These are phyloP conservation scores for Lepidium sativum DNA, from an alignment of 345 rosid genomes.

Conservation along the genomic window DNA sequence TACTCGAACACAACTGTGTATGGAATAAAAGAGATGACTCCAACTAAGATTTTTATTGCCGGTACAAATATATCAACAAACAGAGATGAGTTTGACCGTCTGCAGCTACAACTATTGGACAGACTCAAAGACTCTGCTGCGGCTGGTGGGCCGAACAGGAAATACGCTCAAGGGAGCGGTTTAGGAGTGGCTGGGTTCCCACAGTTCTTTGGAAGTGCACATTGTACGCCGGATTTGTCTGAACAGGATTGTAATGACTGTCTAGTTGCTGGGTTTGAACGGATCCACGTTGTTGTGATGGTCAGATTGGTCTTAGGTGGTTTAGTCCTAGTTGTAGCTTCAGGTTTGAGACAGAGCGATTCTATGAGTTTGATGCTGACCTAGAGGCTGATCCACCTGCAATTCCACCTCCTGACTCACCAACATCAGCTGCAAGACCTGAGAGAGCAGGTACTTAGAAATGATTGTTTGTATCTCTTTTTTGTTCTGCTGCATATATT, in stretches of 20 bases:
- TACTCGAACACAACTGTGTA: conserved; percentile 27
- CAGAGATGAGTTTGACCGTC: conserved; percentile 1
- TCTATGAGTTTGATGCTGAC: conserved; percentile 12
- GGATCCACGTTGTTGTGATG: conserved; percentile 20
- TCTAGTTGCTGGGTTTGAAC: background rate
- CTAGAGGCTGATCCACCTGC: conserved; percentile 18
- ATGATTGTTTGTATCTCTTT: background rate
- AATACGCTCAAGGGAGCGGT: conserved; percentile 34
- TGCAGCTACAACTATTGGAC: conserved; percentile 17
- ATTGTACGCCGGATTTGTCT: conserved; percentile 43
- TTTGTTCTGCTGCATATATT: background rate
- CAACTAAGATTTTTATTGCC: background rate
- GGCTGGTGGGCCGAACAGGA: conserved; percentile 23
- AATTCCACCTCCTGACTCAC: background rate
- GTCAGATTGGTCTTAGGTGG: conserved; percentile 23
- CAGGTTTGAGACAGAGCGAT: conserved; percentile 28
- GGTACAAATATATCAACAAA: background rate
- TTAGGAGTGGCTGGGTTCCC: background rate
- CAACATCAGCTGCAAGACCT: background rate
- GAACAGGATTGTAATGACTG: conserved; percentile 26
- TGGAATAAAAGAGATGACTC: conserved; percentile 11
- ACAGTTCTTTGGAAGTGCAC: conserved; percentile 27
- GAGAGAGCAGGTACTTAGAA: background rate
- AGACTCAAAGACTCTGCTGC: conserved; percentile 21
- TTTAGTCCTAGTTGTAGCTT: conserved; percentile 37